These are phyloP conservation scores for Brassica cretica DNA, from an alignment of 345 rosid genomes.

Conservation along the genomic window DNA sequence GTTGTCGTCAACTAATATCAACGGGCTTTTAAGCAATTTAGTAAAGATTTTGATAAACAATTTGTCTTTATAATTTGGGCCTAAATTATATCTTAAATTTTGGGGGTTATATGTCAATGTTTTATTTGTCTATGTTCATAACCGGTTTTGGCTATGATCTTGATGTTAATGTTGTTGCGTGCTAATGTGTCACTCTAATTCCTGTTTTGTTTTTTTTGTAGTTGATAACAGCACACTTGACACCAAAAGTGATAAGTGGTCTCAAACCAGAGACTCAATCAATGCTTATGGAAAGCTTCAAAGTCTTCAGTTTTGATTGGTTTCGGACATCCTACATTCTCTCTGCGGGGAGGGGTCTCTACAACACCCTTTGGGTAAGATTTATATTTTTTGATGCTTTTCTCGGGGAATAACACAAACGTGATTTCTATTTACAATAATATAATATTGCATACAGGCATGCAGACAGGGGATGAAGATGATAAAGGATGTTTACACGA, in stretches of 20 bases:
- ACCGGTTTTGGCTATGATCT: too few relatives aligned
- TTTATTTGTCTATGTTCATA: too few relatives aligned
- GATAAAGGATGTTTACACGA: slow-evolving; percentile 20
- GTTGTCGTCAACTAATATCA: too few relatives aligned
- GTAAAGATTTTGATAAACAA: too few relatives aligned
- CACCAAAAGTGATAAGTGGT: slow-evolving; percentile 40
- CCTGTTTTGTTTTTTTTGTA: not conserved
- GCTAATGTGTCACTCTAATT: too few relatives aligned
- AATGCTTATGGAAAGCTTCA: slow-evolving; percentile 28
- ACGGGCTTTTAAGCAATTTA: too few relatives aligned
- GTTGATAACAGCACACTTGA: slow-evolving; percentile 40
- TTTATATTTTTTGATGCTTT: not conserved
- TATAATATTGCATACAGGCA: slow-evolving; percentile 17
- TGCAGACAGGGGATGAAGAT: slow-evolving; percentile 24
- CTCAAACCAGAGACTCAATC: slow-evolving; percentile 23
- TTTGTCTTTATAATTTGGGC: too few relatives aligned
- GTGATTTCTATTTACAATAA: not conserved
- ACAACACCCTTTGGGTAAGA: slow-evolving; percentile 38
- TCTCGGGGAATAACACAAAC: not conserved
- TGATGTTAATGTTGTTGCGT: too few relatives aligned
- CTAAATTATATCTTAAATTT: too few relatives aligned
- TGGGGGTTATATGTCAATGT: too few relatives aligned
- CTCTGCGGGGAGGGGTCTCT: slow-evolving; percentile 27
- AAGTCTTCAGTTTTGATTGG: slow-evolving; percentile 41
- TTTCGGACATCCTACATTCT: slow-evolving; percentile 32